Evolutionary conservation across 2,329 filamentous ascomycete genomes (phyloP).

Genomic region (Ascochyta koolunga): DNA sequence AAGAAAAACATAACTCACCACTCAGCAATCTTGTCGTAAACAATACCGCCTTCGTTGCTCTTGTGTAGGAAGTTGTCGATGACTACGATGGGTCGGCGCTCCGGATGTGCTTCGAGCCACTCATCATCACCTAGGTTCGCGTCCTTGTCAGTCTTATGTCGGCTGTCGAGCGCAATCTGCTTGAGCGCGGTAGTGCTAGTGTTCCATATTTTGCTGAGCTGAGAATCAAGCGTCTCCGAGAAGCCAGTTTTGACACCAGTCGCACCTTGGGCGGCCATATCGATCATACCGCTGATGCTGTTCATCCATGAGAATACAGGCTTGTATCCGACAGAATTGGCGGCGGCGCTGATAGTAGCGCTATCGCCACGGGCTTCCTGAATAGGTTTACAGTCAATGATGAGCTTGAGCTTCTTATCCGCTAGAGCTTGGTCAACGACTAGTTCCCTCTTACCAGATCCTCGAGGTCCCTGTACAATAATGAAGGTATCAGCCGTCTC

Average conservation of each 20-base stretch:
- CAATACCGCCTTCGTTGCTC: constrained; percentile 56
- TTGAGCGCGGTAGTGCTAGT: constrained; percentile 82
- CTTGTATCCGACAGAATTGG: constrained; percentile 82
- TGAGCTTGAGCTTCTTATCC: constrained; percentile 75
- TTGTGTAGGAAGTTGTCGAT: constrained; percentile 93
- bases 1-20: constrained; percentile 57
- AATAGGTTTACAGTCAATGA: constrained; percentile 92
- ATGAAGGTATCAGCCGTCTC: constrained; percentile 92
- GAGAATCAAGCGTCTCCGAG: constrained; percentile 87
- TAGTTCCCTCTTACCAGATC: constrained; percentile 88
- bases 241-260: constrained; percentile 95
- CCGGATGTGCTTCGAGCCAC: constrained; percentile 87
- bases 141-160: constrained; percentile 76
- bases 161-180: constrained; percentile 72
- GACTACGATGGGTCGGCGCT: constrained; percentile 80
- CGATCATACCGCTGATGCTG: constrained; percentile 87
- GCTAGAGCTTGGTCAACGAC: constrained; percentile 84
- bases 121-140: constrained; percentile 77
- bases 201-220: constrained; percentile 86
- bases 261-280: constrained; percentile 90
- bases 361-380: constrained; percentile 89
- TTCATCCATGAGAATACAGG: constrained; percentile 98
- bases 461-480: constrained; percentile 88
- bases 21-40: constrained; percentile 68
- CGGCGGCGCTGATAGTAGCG: constrained; percentile 81